Conservation (phyloP, 225 moss, liverwort and hornwort species). For the Anthoceros angustus region DNA sequence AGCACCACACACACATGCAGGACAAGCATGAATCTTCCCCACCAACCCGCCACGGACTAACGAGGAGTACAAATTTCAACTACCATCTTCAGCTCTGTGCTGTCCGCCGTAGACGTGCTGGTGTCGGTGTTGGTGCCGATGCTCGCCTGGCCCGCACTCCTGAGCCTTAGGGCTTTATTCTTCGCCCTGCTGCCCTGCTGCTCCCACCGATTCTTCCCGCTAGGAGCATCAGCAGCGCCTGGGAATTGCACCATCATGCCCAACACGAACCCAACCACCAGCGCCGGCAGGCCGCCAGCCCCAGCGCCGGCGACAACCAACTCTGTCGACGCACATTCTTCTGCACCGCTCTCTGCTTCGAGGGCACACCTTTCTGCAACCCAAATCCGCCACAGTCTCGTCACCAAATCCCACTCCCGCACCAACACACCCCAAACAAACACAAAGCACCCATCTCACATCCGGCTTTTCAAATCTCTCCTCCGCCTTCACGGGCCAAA, state of each 20-base stretch:
- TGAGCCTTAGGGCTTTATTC: conserved; percentile 24
- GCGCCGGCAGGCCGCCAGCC: conserved; percentile 58
- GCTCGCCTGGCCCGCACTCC: conserved; percentile 13
- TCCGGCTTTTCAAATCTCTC: neutral
- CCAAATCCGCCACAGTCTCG: neutral
- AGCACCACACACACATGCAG: neutral
- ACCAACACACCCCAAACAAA: neutral
- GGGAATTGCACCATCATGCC: conserved; percentile 65
- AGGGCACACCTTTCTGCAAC: neutral
- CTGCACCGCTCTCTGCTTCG: neutral
- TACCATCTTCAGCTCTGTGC: conserved; percentile 89
- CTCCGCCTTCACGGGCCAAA: neutral
- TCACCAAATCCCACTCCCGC: neutral
- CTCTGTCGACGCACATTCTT: conserved; percentile 28
- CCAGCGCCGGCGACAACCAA: conserved; percentile 75
- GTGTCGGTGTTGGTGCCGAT: conserved; percentile 6
- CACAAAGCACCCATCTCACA: neutral
- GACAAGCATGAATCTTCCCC: neutral
- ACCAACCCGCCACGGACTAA: neutral
- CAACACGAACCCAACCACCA: conserved; percentile 61
- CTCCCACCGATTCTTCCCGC: conserved; percentile 14
- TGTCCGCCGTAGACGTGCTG: conserved; percentile 20
- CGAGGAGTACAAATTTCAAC: neutral
- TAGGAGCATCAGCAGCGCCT: conserved; percentile 33
- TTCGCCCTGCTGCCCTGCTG: conserved; percentile 15